Conservation (phyloP, 257 asterid species). For the Solanum virginianum region DNA sequence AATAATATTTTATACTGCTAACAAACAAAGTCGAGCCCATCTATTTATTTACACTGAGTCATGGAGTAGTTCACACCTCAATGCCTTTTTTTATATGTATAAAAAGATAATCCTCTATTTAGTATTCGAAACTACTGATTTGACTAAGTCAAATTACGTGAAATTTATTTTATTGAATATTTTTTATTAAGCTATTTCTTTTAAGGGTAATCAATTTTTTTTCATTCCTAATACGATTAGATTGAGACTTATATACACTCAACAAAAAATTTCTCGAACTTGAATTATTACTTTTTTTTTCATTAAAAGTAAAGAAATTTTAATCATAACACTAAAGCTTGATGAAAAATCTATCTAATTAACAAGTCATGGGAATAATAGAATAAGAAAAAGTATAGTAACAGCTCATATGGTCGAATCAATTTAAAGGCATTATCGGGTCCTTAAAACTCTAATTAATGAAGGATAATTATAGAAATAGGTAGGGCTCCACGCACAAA, state of each 20-base stretch:
- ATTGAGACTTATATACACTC: background rate
- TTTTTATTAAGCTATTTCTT: too few relatives aligned
- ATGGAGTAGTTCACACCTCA: background rate
- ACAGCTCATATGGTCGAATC: background rate
- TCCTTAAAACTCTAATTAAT: background rate
- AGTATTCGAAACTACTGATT: background rate
- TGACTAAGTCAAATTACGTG: too few relatives aligned
- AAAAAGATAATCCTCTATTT: background rate
- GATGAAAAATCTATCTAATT: background rate
- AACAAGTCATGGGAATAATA: background rate
- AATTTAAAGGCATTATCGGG: background rate
- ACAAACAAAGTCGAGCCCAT: background rate
- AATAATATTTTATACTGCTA: background rate
- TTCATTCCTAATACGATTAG: background rate
- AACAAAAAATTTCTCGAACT: background rate
- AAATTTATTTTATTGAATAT: too few relatives aligned
- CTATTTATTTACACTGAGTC: background rate
- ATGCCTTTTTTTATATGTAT: background rate
- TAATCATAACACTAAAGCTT: background rate
- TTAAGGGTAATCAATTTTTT: background rate
- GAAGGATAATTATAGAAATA: background rate
- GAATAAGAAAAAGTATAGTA: background rate
- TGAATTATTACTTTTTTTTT: background rate
- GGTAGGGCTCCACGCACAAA: background rate
- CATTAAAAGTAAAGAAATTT: background rate